Evolutionary conservation across 495 filamentous ascomycete species (phyloP), one percentile per base, ranked within the genome.

Genomic region (Platismatia glauca): DNA sequence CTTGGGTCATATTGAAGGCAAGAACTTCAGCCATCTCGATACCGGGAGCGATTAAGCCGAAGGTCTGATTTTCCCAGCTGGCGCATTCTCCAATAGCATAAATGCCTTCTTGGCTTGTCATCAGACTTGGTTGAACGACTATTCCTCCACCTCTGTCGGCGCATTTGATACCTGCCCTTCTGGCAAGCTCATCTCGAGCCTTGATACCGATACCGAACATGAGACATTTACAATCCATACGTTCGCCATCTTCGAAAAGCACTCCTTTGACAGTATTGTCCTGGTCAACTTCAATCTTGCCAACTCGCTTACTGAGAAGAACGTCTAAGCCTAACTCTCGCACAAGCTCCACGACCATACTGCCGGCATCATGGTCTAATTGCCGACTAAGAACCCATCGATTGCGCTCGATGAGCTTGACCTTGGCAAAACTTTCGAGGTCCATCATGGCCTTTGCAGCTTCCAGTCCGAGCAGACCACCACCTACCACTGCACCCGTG

Each of bases 1-100:
- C 83, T 72, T 96, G 87, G 13, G 91, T 94, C 57, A 97, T 82
- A 70, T 97, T 97, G 77, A 92, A 96, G n/a, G 93, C 82, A 4
- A 96, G 80, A 7, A 97, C 86, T 69, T 97, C 93, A 0, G 93
- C 93, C 93, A 97, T 97, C 73, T 96, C 93, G 50, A 97, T 82
- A 20, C 93, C 93, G 0, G 93, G 93, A 2, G 90, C 93, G 68
- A 97, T 96, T 31, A 97, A 84, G 7, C 93, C 93, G 68, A 91
- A 97, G 0, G 90, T 95, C 71, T 95, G 89, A 68, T 85, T 90
- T 65, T 96, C 85, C 91, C 93, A 96, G 73, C 86, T 93, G 20
- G 93, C 93, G 69, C 93, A 96, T 75, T 97, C 93, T 57, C 93
- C 93, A 60, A 97, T 89, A 52, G 93, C 93, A 70, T 95, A 96